phyloP scores from a whole-genome alignment of 2,329 filamentous ascomycete genomes.

The Xenosphaeropsis pyriputrescens region DNA sequence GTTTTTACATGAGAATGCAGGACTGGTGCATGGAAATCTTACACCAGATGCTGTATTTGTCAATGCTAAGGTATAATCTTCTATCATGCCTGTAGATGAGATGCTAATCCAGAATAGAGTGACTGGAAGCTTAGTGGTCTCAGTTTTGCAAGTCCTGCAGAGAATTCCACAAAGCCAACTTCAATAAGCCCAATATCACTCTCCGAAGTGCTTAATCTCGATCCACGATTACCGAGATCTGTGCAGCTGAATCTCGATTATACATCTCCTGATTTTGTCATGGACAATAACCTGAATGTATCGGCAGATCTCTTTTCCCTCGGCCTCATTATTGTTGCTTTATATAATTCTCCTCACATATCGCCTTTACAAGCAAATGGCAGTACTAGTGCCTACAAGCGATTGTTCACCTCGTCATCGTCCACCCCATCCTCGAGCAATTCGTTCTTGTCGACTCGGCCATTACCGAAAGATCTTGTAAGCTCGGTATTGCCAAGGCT shows the following conservation, averaged over 20 bases:
- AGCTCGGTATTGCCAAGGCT: slow-evolving; percentile 67
- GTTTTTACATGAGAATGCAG: slow-evolving; percentile 89
- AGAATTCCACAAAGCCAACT: slow-evolving; percentile 58
- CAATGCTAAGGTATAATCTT: slow-evolving; percentile 60
- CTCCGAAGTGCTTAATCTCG: slow-evolving; percentile 71
- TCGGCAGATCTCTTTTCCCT: slow-evolving; percentile 90
- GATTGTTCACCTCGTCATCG: slow-evolving; percentile 64
- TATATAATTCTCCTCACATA: slow-evolving; percentile 88
- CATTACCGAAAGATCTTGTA: slow-evolving; percentile 66
- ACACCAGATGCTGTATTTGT: slow-evolving; percentile 89
- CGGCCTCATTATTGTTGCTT: slow-evolving; percentile 71
- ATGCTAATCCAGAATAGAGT: slow-evolving; percentile 38
- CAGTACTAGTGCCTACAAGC: slow-evolving; percentile 73
- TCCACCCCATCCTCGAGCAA: slow-evolving; percentile 68
- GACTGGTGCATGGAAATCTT: slow-evolving; percentile 84
- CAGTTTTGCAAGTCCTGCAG: slow-evolving; percentile 71
- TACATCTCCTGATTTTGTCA: slow-evolving; percentile 83
- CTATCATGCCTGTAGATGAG: slow-evolving; percentile 4
- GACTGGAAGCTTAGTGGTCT: slow-evolving; percentile 99
- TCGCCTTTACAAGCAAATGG: slow-evolving; percentile 76
- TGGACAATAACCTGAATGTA: slow-evolving; percentile 76
- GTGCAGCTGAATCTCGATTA: slow-evolving; percentile 91
- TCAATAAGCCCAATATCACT: slow-evolving; percentile 70
- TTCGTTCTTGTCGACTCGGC: slow-evolving; percentile 67
- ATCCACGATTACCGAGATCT: slow-evolving; percentile 63